Percentiles rank a stretch among this genome's conserved stretches.
phyloP scores from a whole-genome alignment of 306 rosid species.

The Erythrophleum fordii region DNA sequence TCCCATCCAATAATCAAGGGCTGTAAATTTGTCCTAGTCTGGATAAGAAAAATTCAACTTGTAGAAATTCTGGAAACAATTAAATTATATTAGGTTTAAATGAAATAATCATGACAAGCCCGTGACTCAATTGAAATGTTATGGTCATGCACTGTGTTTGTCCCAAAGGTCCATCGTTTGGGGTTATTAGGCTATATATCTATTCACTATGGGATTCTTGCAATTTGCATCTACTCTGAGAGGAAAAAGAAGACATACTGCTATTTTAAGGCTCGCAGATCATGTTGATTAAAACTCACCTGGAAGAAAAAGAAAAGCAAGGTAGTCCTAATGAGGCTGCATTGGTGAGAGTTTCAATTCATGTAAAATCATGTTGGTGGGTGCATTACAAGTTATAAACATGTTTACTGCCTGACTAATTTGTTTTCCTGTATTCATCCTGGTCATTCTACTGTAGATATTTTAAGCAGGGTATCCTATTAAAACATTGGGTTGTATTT shows the following conservation, averaged over 20 bases:
- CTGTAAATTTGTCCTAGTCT: not conserved
- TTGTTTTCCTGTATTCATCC: not conserved
- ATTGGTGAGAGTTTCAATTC: too few relatives aligned
- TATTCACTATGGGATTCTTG: constrained; percentile 18
- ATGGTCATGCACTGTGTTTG: not conserved
- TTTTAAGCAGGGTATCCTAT: constrained; percentile 1
- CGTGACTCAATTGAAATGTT: not conserved
- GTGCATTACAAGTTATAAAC: constrained; percentile 12
- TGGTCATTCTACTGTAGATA: not conserved
- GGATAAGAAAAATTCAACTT: not conserved
- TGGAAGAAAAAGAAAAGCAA: too few relatives aligned
- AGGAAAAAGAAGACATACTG: not conserved
- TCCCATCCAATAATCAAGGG: not conserved
- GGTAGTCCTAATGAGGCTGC: too few relatives aligned
- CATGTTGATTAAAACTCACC: too few relatives aligned
- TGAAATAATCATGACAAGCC: not conserved
- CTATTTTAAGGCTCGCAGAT: constrained; percentile 8
- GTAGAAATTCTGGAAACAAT: not conserved
- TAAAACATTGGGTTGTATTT: constrained; percentile 2
- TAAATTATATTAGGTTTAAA: not conserved
- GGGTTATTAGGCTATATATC: constrained; percentile 27
- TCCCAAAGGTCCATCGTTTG: not conserved
- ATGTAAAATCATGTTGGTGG: not conserved
- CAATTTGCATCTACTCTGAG: not conserved
- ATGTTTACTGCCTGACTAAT: constrained; percentile 4